Conservation (phyloP, 768 basidiomycete genomes). For the Boletus bicolor region DNA sequence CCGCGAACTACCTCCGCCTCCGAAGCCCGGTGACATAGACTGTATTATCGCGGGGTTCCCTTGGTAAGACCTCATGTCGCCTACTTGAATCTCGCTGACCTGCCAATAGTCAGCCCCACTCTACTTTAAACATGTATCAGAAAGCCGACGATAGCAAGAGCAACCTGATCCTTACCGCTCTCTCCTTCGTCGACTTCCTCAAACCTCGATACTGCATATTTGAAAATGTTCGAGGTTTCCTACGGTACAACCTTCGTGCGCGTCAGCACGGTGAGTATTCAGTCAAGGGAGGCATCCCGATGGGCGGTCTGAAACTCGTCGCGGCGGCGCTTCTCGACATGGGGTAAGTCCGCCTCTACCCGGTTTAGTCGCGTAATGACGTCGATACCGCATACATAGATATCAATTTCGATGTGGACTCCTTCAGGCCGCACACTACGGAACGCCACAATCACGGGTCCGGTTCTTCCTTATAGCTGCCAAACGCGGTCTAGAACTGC, state of each 20-base stretch:
- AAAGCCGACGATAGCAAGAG: slow-evolving; percentile 65
- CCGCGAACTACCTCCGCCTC: slow-evolving; percentile 42
- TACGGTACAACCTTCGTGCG: slow-evolving; percentile 38
- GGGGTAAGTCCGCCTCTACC: slow-evolving; percentile 42
- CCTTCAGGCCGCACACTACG: slow-evolving; percentile 48
- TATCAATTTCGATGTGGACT: slow-evolving; percentile 44
- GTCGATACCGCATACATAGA: slow-evolving; percentile 27
- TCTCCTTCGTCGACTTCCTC: slow-evolving; percentile 43
- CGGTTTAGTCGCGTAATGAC: background rate
- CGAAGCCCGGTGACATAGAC: slow-evolving; percentile 53
- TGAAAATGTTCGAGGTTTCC: slow-evolving; percentile 48
- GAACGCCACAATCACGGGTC: slow-evolving; percentile 43
- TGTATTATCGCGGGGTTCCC: slow-evolving; percentile 72
- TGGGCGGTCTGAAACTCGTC: slow-evolving; percentile 73
- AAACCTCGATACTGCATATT: slow-evolving; percentile 44
- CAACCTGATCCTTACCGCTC: slow-evolving; percentile 60
- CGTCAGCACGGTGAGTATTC: slow-evolving; percentile 38
- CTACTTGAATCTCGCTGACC: slow-evolving; percentile 1
- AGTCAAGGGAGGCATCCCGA: slow-evolving; percentile 62
- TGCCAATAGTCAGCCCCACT: slow-evolving; percentile 68
- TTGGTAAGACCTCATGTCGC: slow-evolving; percentile 44
- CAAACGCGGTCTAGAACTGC: slow-evolving; percentile 34
- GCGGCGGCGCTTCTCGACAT: slow-evolving; percentile 59
- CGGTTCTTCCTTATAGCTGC: slow-evolving; percentile 51
- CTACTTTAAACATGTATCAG: slow-evolving; percentile 66